Evolutionary conservation across 1,284 basidiomycete genomes (phyloP), one percentile per base, ranked within the genome.

Genomic region (Leccinum pachyderme): DNA sequence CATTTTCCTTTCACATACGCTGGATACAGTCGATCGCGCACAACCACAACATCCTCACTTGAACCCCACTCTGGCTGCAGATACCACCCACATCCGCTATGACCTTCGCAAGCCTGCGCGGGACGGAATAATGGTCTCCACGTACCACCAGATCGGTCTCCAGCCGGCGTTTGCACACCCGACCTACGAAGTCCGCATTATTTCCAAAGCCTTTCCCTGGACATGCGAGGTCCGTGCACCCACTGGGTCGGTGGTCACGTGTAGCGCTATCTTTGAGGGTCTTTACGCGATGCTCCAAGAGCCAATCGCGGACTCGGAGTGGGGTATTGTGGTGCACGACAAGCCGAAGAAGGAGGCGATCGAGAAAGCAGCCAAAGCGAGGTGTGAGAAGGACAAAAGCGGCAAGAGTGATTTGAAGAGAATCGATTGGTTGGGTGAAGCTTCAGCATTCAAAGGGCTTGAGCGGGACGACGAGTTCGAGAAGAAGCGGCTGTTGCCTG

Each of bases 131-230:
- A 56, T 73, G 35, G 56, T 73, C 3, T 69, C 76, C 27, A 77
- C 73, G 0, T 82, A 75, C 67, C 70, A 75, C 46, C 59, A 73
- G 4, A 66, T 74, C 48, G 71, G 73, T 1, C 58, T 63, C 31
- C 55, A 70, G 15, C 66, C 64, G 25, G 82, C 76, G 0, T 69
- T 75, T 25, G 66, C 73, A 13, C 63, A 66, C 0, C 37, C 67
- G 18, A 63, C 64, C 9, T 58, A 73, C 51, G 56, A 68, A 0
- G 64, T 84, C 47, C 77, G 78, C 11, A 72, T 86, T 32, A 72
- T 84, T 53, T 83, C 78, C 29, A 79, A 78, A 55, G 64, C 74
- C 4, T 85, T 86, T 63, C 84, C 83, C 0, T 86, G 84, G 84
- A 61, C 75, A 3, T 75, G 84, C 58, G 79, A 84, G 25, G 76